Conservation (phyloP, 768 basidiomycete species). For the Albatrellus ellisii region DNA sequence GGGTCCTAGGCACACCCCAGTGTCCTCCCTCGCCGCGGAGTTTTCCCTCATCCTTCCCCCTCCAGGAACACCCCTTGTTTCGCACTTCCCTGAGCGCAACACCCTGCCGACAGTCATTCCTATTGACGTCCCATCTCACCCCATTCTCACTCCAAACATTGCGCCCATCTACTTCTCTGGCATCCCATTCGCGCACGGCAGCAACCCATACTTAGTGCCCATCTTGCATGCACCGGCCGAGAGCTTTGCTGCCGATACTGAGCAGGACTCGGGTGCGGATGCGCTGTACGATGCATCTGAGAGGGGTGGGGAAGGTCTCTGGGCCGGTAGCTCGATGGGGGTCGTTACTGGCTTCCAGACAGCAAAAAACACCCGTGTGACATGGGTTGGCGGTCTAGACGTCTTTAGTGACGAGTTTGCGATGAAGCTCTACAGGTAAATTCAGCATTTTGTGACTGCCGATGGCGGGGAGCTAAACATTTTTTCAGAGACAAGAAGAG, state of each 20-base stretch:
- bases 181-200: constrained; percentile 46
- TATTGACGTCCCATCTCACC: constrained; percentile 34
- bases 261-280: constrained; percentile 41
- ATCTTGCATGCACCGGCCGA: constrained; percentile 67
- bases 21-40: constrained; percentile 74
- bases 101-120: constrained; percentile 54
- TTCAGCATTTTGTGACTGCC: constrained; percentile 12
- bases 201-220: constrained; percentile 71
- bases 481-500: constrained; percentile 39
- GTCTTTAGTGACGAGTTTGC: constrained; percentile 69
- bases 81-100: constrained; percentile 72
- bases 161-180: constrained; percentile 71
- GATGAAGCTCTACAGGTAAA: constrained; percentile 47
- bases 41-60: constrained; percentile 86
- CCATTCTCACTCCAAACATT: constrained; percentile 34
- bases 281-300: constrained; percentile 58
- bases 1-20: constrained; percentile 59
- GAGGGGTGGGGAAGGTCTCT: constrained; percentile 64
- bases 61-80: constrained; percentile 70
- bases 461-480: too few species aligned
- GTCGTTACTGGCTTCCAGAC: constrained; percentile 89
- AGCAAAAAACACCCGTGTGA: constrained; percentile 56
- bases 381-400: constrained; percentile 73
- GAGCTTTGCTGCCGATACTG: constrained; percentile 64
- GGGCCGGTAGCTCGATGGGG: constrained; percentile 67